Base-by-base conservation (phyloP, 352 stramenopile genomes). In the Phytophthora quininea region DNA sequence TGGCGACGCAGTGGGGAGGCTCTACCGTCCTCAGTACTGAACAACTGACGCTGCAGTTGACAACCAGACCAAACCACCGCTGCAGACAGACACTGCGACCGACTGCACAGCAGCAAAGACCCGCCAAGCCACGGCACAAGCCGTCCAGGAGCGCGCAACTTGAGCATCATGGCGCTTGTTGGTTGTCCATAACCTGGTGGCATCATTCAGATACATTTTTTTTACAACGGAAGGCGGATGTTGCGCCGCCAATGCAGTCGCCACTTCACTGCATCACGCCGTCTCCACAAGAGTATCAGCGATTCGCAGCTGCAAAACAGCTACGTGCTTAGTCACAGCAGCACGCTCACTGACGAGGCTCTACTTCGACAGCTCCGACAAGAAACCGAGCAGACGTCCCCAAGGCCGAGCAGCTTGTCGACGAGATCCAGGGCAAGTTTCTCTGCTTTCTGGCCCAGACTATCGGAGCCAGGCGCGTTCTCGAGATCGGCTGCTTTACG, bases 401-500 rank as follows among this genome's bases (percentile, higher is more conserved):
- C 73, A 14, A 89, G 53, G 60, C 74, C 1, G 72, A 89, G 30
- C 82, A 91, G 46, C 74, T 93, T 4, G 79, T 90, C 42, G 74
- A 88, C 35, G 75, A 83, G 49, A 74, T 81, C 29, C 83, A 91
- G 52, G 84, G 79, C 33, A 82, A 88, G 63, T 67, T 84, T 29
- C 56, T 93, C 29, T 73, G 71, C 5, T 91, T 95, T 38, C 74
- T 98, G 3, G 84, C 93, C 35, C 85, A 90, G 30, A 89, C 92
- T 42, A 79, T 85, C 12, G 48, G 69, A n/a, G 84, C 92, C 24
- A 77, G 80, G 30, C 79, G 84, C 0, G 83, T 97, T 30, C 78
- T 98, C 9, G 95, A 98, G 72, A 84, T 98, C 43, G 95, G 95
- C 27, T 98, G 89, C 29, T 98, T 98, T 56, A 97, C 88, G n/a